Base-by-base conservation (phyloP, 2,329 filamentous ascomycete species). In the Xylaria sp. region DNA sequence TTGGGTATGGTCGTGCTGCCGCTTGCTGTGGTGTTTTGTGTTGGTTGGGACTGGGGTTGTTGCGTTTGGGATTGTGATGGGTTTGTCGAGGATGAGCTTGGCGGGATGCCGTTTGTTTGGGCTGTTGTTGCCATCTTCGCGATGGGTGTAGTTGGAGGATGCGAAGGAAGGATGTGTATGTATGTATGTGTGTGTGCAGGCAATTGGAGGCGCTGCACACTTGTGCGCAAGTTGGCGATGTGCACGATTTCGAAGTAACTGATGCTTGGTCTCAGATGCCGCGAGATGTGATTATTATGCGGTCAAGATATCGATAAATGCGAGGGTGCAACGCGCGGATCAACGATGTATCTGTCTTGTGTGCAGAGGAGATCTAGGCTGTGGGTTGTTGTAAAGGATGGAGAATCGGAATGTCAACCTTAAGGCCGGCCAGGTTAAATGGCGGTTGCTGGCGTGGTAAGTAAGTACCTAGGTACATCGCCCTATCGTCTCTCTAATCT, bases 41-140 rank as follows among this genome's bases (percentile, higher is more conserved):
- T 58, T 5, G 67, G 70, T 18, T 65, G 70, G 0, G 63, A 69
- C 47, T 27, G 48, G 8, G 60, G 64, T 21, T 63, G 65, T 2
- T 44, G 40, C 5, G 58, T 27, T 40, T 70, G 68, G 1, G 54
- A 5, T 57, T 66, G 67, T 2, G 69, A 65, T 25, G 67, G 68
- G 13, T 35, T 40, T n/a, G 70, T 25, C 44, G 65, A 66, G 25
- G 62, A 54, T 61, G 62, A 54, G 63, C 27, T 44, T 3, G 65
- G 60, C 40, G 37, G 59, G 29, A 66, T 40, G 35, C 67, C 65
- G 48, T 72, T 71, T 35, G 69, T 66, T n/a, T 71, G 69, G 27
- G 42, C 63, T 5, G 59, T 61, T 29, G 67, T 63, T 10, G 67
- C 60, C 69, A 70, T 71, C 53, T 42, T 59, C 60, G 50, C 32